Evolutionary conservation across 345 rosid genomes (phyloP).

Genomic region (Gynandropsis gynandra): DNA sequence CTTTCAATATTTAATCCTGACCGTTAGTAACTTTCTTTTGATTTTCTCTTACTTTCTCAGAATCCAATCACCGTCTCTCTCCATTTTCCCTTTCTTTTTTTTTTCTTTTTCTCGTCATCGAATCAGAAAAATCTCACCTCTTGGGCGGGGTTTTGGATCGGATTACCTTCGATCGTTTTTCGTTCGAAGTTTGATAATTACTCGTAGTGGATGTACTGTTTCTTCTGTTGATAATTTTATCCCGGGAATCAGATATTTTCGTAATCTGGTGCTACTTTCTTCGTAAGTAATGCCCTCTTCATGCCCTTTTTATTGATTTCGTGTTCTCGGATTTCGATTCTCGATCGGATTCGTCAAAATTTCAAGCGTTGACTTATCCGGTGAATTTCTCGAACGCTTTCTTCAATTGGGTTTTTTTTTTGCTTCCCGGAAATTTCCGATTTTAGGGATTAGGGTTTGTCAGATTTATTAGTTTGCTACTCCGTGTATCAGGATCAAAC

Average conservation of each 20-base stretch:
- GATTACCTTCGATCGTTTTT: not conserved
- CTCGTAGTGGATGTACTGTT: not conserved
- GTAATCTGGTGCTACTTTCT: not conserved
- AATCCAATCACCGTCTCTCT: not conserved
- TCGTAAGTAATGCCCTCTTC: not conserved
- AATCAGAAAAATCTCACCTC: no score
- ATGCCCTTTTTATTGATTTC: not conserved
- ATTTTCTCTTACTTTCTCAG: constrained; percentile 8
- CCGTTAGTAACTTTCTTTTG: constrained; percentile 12
- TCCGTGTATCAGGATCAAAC: not conserved
- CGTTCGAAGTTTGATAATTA: not conserved
- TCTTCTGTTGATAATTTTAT: not conserved
- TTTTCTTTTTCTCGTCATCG: no score
- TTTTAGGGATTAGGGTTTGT: not conserved
- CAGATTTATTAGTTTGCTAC: not conserved
- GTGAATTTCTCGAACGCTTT: not conserved
- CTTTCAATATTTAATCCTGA: constrained; percentile 5
- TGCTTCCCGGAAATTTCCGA: not conserved
- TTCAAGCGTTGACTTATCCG: not conserved
- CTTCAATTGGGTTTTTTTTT: not conserved
- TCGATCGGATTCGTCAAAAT: not conserved
- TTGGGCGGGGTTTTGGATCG: no score
- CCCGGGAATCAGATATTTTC: not conserved
- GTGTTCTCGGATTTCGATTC: not conserved
- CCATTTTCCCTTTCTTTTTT: no score